A percentile compares a stretch with the other conserved stretches of the same genome.
These are phyloP conservation scores for Spirogloea muscicola DNA, from an alignment of 139 green algal genomes.

Conservation along the genomic window DNA sequence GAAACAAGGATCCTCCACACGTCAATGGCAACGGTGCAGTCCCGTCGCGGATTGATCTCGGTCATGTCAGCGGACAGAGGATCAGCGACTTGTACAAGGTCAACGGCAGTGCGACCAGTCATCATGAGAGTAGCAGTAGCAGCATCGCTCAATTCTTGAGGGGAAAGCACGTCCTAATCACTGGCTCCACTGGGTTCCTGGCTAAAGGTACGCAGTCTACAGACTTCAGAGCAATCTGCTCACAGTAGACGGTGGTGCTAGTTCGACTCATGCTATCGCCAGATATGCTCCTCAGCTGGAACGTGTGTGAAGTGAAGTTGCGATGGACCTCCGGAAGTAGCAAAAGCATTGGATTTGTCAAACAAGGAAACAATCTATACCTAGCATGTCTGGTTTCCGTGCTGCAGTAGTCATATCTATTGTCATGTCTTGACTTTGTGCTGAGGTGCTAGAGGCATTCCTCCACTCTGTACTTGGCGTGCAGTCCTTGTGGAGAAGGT, in stretches of 20 bases:
- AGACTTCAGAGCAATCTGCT: neutral
- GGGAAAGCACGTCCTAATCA: conserved; percentile 40
- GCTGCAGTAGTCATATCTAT: neutral
- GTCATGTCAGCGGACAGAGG: neutral
- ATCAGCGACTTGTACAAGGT: neutral
- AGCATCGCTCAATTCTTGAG: conserved; percentile 33
- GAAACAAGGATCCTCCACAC: neutral
- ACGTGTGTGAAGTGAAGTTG: neutral
- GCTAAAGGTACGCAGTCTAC: conserved; percentile 22
- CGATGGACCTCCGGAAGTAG: neutral
- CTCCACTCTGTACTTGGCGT: neutral
- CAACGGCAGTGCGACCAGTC: neutral
- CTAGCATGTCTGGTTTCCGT: neutral
- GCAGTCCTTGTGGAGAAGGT: conserved; percentile 45
- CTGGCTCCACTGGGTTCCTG: conserved; percentile 45
- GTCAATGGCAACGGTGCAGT: neutral
- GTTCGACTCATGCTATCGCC: neutral
- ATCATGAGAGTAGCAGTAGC: neutral
- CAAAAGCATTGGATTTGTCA: too few species aligned
- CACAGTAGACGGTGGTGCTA: neutral
- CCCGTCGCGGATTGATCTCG: neutral
- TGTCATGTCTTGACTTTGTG: neutral
- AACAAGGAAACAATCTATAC: too few species aligned
- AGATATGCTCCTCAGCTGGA: neutral
- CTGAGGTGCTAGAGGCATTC: neutral